Evolutionary conservation across 495 filamentous ascomycete species (phyloP), one percentile per base, ranked within the genome.

Genomic region (Aspergillus homomorphus): DNA sequence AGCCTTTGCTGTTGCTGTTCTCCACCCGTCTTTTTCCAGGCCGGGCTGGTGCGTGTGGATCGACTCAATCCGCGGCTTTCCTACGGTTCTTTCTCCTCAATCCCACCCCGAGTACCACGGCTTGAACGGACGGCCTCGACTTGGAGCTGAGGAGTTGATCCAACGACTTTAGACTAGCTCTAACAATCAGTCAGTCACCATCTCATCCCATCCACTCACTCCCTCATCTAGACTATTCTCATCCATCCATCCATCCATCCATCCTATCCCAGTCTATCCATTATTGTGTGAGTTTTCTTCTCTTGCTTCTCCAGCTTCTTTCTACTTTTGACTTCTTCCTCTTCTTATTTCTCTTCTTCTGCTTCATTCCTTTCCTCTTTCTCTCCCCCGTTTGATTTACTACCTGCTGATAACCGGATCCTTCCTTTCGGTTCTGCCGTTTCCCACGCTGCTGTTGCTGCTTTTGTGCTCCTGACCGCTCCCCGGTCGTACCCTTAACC

Each of bases 331-430:
- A 44, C 22, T 26, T 49, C 42, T 55, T 41, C 46, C 20, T 53
- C 45, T 41, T 44, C 43, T 38, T 50, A 30, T 1, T 24, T 44
- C 49, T 22, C 30, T 56, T 38, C 33, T 28, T 28, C 33, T 38
- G 33, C 33, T 38, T 38, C 33, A 3, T 23, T 30, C 19, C 26
- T 51, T 52, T 55, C 51, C n/a, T 54, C 42, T 59, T 22, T 51
- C 48, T 48, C 38, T 55, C n/a, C n/a, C n/a, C n/a, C n/a, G n/a
- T 51, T 54, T 60, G 15, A 21, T 50, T 53, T 48, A 20, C 42
- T 45, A 51, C 44, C 44, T 46, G 24, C 24, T 48, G 24, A 22
- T 51, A 51, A 24, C 28, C 48, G 22, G 48, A 51, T 51, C 48
- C 48, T 51, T 51, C 48, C 48, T 18, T 28, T 51, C 48, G 24